phyloP scores from a whole-genome alignment of 2,329 filamentous ascomycete species.

The Hymenoscyphus fructigenus region DNA sequence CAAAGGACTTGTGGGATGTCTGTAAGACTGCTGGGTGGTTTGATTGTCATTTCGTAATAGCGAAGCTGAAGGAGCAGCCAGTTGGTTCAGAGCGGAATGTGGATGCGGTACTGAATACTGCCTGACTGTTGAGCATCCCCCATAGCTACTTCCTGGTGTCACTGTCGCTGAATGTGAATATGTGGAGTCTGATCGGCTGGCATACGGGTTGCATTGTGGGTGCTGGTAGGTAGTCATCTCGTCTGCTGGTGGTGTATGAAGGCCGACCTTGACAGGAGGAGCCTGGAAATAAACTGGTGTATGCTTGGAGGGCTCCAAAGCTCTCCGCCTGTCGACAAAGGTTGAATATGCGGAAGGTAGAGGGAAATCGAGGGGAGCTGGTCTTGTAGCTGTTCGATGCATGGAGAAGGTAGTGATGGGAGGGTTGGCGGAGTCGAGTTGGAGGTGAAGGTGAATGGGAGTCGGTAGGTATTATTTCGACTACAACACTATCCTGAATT shows the following conservation, averaged over 20 bases:
- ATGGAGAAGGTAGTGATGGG: constrained; percentile 27
- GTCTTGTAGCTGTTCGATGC: constrained; percentile 36
- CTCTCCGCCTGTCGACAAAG: constrained; percentile 27
- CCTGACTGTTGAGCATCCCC: constrained; percentile 14
- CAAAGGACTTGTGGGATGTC: constrained; percentile 27
- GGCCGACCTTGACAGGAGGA: constrained; percentile 39
- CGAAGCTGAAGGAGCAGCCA: constrained; percentile 20
- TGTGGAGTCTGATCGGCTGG: constrained; percentile 41
- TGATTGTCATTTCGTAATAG: constrained; percentile 32
- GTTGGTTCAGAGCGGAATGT: constrained; percentile 24
- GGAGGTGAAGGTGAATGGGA: constrained; percentile 8
- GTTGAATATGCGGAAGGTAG: constrained; percentile 23
- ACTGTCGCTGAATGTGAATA: constrained; percentile 22
- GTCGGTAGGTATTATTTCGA: not conserved
- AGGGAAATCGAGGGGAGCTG: constrained; percentile 34
- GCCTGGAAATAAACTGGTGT: constrained; percentile 26
- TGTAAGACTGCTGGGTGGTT: constrained; percentile 13
- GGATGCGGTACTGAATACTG: constrained; percentile 9
- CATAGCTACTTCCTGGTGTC: constrained; percentile 16
- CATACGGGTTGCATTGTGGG: constrained; percentile 47
- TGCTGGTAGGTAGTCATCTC: constrained; percentile 52
- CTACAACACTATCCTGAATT: not conserved
- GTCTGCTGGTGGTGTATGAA: constrained; percentile 52
- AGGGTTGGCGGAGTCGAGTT: not conserved
- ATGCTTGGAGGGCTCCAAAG: constrained; percentile 22